These are phyloP conservation scores for Phialemonium atrogriseum DNA, from an alignment of 2,329 filamentous ascomycete genomes.

Conservation along the genomic window DNA sequence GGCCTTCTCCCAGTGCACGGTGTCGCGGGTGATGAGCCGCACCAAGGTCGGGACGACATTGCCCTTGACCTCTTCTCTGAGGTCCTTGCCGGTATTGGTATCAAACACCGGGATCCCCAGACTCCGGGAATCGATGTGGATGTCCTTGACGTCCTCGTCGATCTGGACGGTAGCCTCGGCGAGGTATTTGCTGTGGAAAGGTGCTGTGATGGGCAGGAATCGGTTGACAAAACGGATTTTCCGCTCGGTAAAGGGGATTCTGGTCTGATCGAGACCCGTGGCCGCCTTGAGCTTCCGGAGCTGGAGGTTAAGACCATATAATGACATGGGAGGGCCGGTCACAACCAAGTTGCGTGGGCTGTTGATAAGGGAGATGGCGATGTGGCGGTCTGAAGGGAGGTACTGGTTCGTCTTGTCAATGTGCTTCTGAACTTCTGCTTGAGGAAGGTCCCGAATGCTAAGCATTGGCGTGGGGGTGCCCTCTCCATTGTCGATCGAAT, in stretches of 20 bases:
- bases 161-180: constrained; percentile 74
- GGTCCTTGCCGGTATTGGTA: constrained; percentile 80
- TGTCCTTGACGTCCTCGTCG: constrained; percentile 75
- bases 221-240: constrained; percentile 96
- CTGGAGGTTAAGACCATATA: constrained; percentile 92
- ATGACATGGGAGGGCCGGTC: constrained; percentile 87
- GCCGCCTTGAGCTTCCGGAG: constrained; percentile 95
- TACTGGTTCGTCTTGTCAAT: constrained; percentile 97
- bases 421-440: constrained; percentile 85
- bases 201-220: constrained; percentile 94
- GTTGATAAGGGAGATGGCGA: constrained; percentile 91
- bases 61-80: constrained; percentile 60
- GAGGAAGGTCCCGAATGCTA: constrained; percentile 87
- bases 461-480: constrained; percentile 96
- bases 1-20: constrained; percentile 93
- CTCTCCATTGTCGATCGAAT: constrained; percentile 90
- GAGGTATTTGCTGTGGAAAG: constrained; percentile 96
- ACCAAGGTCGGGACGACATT: constrained; percentile 82
- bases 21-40: constrained; percentile 87
- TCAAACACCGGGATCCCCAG: constrained; percentile 83
- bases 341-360: constrained; percentile 96
- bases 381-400: constrained; percentile 84
- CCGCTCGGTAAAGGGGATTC: constrained; percentile 88
- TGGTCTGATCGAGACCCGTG: constrained; percentile 92
- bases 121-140: constrained; percentile 64